These are phyloP conservation scores for Fusarium musae DNA, from an alignment of 2,329 filamentous ascomycete genomes.

Conservation along the genomic window DNA sequence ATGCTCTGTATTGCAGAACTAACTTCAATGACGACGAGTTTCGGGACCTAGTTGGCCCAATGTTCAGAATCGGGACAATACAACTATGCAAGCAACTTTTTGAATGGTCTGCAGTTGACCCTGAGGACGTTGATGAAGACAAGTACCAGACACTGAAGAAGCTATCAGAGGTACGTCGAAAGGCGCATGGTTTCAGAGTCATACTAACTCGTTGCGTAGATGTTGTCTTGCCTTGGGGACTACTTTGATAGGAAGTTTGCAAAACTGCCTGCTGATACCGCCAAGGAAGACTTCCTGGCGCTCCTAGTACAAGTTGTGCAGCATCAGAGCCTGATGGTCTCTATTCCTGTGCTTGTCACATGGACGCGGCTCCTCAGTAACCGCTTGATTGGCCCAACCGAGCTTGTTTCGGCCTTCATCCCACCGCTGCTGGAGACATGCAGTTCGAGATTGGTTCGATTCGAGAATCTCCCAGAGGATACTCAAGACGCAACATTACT, in stretches of 20 bases:
- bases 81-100: slow-evolving; percentile 78
- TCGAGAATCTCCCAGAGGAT: slow-evolving; percentile 86
- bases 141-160: slow-evolving; percentile 95
- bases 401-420: slow-evolving; percentile 72
- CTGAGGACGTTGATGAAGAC: slow-evolving; percentile 87
- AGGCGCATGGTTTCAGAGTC: not conserved
- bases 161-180: slow-evolving; percentile 79
- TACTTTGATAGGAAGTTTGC: slow-evolving; percentile 83
- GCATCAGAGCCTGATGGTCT: slow-evolving; percentile 89
- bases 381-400: slow-evolving; percentile 71
- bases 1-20: slow-evolving; percentile 80
- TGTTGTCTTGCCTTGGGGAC: slow-evolving; percentile 85
- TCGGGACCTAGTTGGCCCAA: slow-evolving; percentile 78
- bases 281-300: slow-evolving; percentile 80
- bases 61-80: slow-evolving; percentile 79
- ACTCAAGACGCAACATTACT: slow-evolving; percentile 81
- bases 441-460: slow-evolving; percentile 84
- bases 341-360: slow-evolving; percentile 89
- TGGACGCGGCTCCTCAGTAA: slow-evolving; percentile 87
- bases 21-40: slow-evolving; percentile 84
- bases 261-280: slow-evolving; percentile 69
- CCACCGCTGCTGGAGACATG: slow-evolving; percentile 84
- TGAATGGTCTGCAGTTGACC: slow-evolving; percentile 81
- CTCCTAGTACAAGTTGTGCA: slow-evolving; percentile 83
- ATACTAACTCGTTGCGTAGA: slow-evolving; percentile 57